These are phyloP conservation scores for Epithele typhae DNA, from an alignment of 768 basidiomycete genomes.

Conservation along the genomic window DNA sequence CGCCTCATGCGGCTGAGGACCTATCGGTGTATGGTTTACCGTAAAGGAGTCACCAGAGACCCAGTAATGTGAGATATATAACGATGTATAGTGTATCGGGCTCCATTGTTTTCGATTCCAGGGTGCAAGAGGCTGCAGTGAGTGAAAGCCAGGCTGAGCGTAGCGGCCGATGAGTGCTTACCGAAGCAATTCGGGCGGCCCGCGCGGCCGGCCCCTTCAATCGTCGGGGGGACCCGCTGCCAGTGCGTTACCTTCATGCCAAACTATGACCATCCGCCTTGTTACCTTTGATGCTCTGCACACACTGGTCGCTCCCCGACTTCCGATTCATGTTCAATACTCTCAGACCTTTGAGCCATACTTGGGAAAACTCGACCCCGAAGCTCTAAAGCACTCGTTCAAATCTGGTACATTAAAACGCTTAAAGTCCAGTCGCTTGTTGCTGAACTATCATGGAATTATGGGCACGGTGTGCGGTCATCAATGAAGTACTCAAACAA, in stretches of 20 bases:
- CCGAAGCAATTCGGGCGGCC: too few species aligned
- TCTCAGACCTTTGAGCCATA: constrained; percentile 62
- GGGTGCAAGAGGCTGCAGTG: too few species aligned
- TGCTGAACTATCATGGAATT: too few species aligned
- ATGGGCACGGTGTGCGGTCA: neutral
- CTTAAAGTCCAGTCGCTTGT: too few species aligned
- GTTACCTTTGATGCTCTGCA: constrained; percentile 79
- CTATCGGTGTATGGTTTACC: neutral
- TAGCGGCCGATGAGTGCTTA: too few species aligned
- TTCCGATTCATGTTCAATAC: constrained; percentile 64
- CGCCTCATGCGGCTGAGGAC: neutral
- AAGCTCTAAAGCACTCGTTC: constrained; percentile 52
- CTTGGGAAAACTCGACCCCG: constrained; percentile 56
- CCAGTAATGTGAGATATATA: neutral
- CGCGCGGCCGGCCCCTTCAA: too few species aligned
- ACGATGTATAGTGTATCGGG: neutral
- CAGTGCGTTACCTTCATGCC: too few species aligned
- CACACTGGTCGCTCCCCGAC: constrained; percentile 68
- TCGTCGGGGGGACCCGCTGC: too few species aligned
- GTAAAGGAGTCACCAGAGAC: neutral
- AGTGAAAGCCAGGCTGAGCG: too few species aligned
- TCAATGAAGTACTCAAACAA: constrained; percentile 37
- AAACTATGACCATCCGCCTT: constrained; percentile 43
- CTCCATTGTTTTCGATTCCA: too few species aligned
- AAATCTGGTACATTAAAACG: constrained; percentile 41